Evolutionary conservation across 192 early-diverging fungal species (phyloP), one percentile per base, ranked within the genome.

Genomic region (Spinellus fusiger): DNA sequence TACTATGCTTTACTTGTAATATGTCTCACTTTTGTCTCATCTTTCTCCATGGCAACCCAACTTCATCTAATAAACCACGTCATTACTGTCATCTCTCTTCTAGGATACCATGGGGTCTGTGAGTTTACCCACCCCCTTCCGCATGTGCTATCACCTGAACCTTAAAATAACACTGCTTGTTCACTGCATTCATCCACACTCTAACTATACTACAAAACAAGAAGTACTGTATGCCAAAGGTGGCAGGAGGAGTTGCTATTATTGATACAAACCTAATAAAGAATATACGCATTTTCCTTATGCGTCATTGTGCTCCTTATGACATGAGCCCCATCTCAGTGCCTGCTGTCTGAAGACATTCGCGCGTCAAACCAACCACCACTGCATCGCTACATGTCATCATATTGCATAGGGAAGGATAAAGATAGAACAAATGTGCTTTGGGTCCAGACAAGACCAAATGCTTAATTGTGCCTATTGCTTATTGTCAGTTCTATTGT

Each of bases 341-440:
- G 7, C 69, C 69, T 16, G 63, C 69, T 5, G 64, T 56, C 20
- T 57, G 59, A 16, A 71, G 31, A 46, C 63, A 65, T 26, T 71
- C 69, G 23, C 59, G 58, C 29, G 65, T 65, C 32, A 71, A 40
- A 8, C 35, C 49, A 16, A 71, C 62, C 34, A 72, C 55, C 10
- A 31, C 53, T n/a, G 53, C 71, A 58, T 83, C 79, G 20, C 75
- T 65, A 33, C 75, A 74, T 13, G 74, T 71, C 61, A 83, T 72
- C 20, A 77, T 77, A 31, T 85, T 77, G 64, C 82, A 85, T 18
- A 91, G 56, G 13, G 77, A 47, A 15, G 84, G 82, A 65, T 87
- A 89, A 32, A 91, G 65, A 62, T 78, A 83, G 72, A 88, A 91
- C 28, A 89, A 26, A 50, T 88, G 86, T n/a, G 86, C 84, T 25